Evolutionary conservation across 441 rosid species (phyloP), one percentile per base, ranked within the genome.

Genomic region (Brassica hybrid): DNA sequence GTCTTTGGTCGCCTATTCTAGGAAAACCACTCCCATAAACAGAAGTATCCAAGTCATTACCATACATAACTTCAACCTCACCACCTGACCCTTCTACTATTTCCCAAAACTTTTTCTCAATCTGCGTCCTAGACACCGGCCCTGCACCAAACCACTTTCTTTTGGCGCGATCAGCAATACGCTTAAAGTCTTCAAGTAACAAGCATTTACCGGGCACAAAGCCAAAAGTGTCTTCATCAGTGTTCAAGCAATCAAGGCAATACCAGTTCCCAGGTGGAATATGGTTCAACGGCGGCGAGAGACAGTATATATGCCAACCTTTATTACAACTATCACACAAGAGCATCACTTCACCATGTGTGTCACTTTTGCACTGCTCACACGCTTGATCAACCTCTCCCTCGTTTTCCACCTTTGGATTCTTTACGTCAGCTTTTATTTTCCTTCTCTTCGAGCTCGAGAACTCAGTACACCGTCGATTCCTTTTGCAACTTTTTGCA

Each of bases 31-130:
- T 93, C 56, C 97, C 98, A 80, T 85, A 88, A 63, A 86, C 76
- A 50, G 98, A 95, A 72, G 99, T 95, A 78, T 95, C 99, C 89
- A 93, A 85, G 80, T 95, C 99, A 81, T 97, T 95, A 36, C 99
- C 99, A 79, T 95, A 95, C 88, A 93, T 84, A 80, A 93, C 99
- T 82, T 93, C 96, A 79, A 93, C 98, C 71, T 90, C 94, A 56
- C 97, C 94, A 4, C 85, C 87, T 27, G 87, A 88, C 25, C 99
- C 99, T 85, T 90, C 98, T 78, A 95, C 96, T 62, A 95, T 95
- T 50, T 93, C 98, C 99, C 99, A 95, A 78, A 93, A 95, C 81
- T 89, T 91, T 56, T 88, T 95, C 88, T 95, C 98, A 67, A 93
- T 72, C 80, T 91, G 97, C 71, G 87, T 75, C 83, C 90, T 82